These are phyloP conservation scores for Candida ulmi DNA, from an alignment of 805 yeast genomes.

Conservation along the genomic window DNA sequence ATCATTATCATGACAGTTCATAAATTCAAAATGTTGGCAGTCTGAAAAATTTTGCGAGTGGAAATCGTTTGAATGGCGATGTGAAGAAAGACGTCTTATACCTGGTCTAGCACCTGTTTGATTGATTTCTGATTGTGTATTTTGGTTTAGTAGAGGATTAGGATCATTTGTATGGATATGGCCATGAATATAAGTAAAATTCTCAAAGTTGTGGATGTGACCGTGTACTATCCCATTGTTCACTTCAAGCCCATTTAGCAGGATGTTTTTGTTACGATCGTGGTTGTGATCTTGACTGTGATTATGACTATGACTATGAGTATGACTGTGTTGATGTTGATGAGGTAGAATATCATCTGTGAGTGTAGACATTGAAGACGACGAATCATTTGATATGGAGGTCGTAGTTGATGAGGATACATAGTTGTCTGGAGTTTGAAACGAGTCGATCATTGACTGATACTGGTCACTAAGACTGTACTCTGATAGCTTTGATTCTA, in stretches of 20 bases:
- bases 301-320: too few relatives aligned
- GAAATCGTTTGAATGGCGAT: constrained; percentile 17
- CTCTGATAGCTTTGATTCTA: constrained; percentile 8
- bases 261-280: neutral
- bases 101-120: neutral
- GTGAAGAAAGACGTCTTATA: constrained; percentile 7
- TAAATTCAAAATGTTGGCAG: constrained; percentile 36
- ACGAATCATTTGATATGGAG: too few relatives aligned
- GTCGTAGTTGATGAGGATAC: neutral
- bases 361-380: neutral
- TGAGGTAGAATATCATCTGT: neutral
- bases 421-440: neutral
- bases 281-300: too few relatives aligned
- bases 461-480: constrained; percentile 6
- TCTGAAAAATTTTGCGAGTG: constrained; percentile 23
- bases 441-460: too few relatives aligned
- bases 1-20: constrained; percentile 30
- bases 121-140: too few relatives aligned
- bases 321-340: too few relatives aligned
- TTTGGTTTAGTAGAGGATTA: neutral
- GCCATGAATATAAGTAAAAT: constrained; percentile 63
- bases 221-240: constrained; percentile 59
- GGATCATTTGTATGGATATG: constrained; percentile 44
- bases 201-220: constrained; percentile 57
- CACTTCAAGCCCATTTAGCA: neutral